Base-by-base conservation (phyloP, 768 basidiomycete species). In the Trametes gibbosa region DNA sequence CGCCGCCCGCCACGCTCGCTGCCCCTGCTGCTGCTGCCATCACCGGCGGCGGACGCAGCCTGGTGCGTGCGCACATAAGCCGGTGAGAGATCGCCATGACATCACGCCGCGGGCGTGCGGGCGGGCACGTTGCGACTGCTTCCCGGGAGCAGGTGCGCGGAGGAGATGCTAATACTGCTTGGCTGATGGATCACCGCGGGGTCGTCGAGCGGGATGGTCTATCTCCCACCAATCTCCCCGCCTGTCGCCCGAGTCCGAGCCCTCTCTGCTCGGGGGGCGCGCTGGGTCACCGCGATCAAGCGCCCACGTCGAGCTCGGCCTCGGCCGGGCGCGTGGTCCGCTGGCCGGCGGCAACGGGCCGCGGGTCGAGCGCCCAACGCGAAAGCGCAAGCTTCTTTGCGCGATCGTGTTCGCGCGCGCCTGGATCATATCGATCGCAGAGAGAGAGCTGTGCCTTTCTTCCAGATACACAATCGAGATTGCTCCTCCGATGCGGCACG, bases 151-250 rank as follows among this genome's bases (percentile, higher is more conserved):
- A 53, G 45, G 58, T 46, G 46, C 29, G 46, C 34, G 17, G n/a
- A 23, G 37, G 9, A 27, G 47, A 40, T 59, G 58, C 51, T 52
- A 59, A 47, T 32, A 25, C 8, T 45, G 43, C 43, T 19, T 10
- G 32, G 51, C 47, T 50, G 59, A 60, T 60, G 43, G 59, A 60
- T 60, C 40, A 42, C 59, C 59, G 59, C 49, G 49, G 58, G 23
- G 53, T 32, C 53, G 53, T 3, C 7, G 13, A 39, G 37, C 37
- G 37, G 40, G 60, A 47, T 46, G 56, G 61, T 58, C 56, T 62
- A 62, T 62, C 61, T 62, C 61, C 61, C 47, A 29, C 45, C 61
- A 49, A 62, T 62, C 61, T 62, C 61, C 61, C 61, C n/a, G n/a
- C n/a, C n/a, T n/a, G 55, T 47, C 27, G 24, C 42, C 41, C n/a